Evolutionary conservation across 352 stramenopile species (phyloP), one percentile per base, ranked within the genome.

Genomic region (Phytophthora nicotianae): DNA sequence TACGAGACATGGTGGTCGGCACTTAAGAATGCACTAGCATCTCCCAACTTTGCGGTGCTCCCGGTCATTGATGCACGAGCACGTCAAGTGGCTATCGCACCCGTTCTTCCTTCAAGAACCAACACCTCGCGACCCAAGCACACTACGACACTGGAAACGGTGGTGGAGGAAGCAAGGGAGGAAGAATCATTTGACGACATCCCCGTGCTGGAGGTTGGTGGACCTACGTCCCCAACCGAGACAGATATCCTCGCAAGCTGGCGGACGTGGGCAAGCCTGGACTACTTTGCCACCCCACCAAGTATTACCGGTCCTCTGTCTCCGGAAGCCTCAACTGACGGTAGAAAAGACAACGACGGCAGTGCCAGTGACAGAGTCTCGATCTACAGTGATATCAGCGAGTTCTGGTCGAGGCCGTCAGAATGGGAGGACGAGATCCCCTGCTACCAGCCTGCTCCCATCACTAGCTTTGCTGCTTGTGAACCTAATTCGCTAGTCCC

Each of bases 171-270:
- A 42, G 23, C 53, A 14, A 4, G 4, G 19, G 47, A 65, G 14
- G 20, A 47, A 16, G 26, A 53, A 16, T 54, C 24, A 10, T 20
- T 45, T 37, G 55, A 64, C 14, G 40, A 58, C 20, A 48, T 69
- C 5, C 67, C 67, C 11, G 68, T 75, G 20, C 57, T 75, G 1
- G 67, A 75, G 37, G 58, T 40, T 33, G 40, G 32, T 20, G 57
- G 67, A 32, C 56, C 47, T 46, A 55, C 50, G 1, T 69, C 67
- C 16, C 52, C 58, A 32, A 47, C 47, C 10, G 62, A 75, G 24
- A 32, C 62, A 14, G 67, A 75, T 29, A 62, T 75, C 32, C 62
- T 75, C 17, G 62, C 57, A 23, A 75, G 67, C 48, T 75, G 67
- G 67, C 43, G 50, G n/a, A 75, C 67, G 20, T 75, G 62, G 62